phyloP scores from a whole-genome alignment of 805 yeast genomes.

The Pichia deserticola region DNA sequence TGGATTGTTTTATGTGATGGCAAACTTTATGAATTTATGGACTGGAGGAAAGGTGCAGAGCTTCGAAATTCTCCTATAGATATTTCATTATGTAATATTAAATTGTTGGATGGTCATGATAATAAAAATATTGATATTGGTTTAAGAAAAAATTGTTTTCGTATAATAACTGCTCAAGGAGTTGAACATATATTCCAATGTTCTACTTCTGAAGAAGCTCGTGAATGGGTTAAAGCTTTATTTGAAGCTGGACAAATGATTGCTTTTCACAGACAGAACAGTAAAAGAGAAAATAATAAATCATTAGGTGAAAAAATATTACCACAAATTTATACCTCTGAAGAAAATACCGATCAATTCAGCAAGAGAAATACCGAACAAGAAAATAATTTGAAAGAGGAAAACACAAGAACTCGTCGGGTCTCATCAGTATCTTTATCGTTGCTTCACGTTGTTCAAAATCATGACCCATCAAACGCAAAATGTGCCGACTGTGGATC shows the following conservation, averaged over 20 bases:
- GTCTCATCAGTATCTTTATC: conserved; percentile 30
- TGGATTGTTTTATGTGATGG: conserved; percentile 77
- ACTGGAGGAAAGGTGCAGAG: conserved; percentile 67
- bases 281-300: background rate
- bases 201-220: conserved; percentile 55
- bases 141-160: conserved; percentile 56
- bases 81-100: conserved; percentile 59
- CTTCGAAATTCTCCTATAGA: conserved; percentile 63
- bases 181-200: conserved; percentile 69
- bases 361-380: too few species aligned
- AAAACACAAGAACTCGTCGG: conserved; percentile 19
- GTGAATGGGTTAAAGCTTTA: conserved; percentile 60
- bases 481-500: conserved; percentile 77
- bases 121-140: conserved; percentile 32
- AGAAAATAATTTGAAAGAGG: too few species aligned
- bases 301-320: background rate
- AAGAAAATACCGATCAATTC: too few species aligned
- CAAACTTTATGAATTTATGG: conserved; percentile 59
- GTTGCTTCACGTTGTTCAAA: conserved; percentile 32
- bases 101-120: conserved; percentile 33
- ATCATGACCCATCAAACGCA: conserved; percentile 45
- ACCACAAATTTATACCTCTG: too few species aligned
- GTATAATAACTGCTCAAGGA: conserved; percentile 63
- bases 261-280: conserved; percentile 13
- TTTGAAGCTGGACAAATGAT: conserved; percentile 42